phyloP scores from a whole-genome alignment of 1,284 basidiomycete genomes.

The Ceratobasidium sp. region DNA sequence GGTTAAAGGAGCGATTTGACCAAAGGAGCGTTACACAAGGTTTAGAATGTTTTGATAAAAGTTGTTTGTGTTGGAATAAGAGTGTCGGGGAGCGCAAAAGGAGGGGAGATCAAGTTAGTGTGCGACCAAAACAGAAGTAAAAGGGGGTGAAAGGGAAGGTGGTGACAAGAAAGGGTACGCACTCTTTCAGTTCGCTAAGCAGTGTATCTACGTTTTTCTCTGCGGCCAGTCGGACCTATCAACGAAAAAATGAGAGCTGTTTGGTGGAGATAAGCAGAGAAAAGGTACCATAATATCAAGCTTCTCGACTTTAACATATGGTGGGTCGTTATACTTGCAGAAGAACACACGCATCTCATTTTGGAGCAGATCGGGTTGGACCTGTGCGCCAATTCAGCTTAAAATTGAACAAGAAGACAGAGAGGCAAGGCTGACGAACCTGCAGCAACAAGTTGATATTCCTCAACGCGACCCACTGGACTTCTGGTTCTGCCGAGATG shows the following conservation, averaged over 20 bases:
- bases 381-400: not conserved
- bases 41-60: not conserved
- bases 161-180: slow-evolving; percentile 53
- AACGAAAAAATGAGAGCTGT: too few species aligned
- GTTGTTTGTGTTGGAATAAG: not conserved
- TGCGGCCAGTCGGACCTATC: slow-evolving; percentile 75
- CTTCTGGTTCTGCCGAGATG: slow-evolving; percentile 70
- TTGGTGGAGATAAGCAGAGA: too few species aligned
- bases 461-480: slow-evolving; percentile 97
- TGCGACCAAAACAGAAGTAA: slow-evolving; percentile 11
- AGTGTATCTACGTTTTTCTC: slow-evolving; percentile 95
- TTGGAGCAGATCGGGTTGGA: slow-evolving; percentile 81
- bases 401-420: not conserved
- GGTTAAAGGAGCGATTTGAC: not conserved
- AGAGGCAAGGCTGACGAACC: slow-evolving; percentile 64
- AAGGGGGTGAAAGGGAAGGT: slow-evolving; percentile 14
- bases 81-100: not conserved
- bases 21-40: not conserved
- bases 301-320: slow-evolving; percentile 98
- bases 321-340: slow-evolving; percentile 99
- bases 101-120: slow-evolving; percentile 15
- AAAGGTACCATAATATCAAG: slow-evolving; percentile 99
- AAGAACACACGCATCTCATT: slow-evolving; percentile 99
- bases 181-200: slow-evolving; percentile 96
- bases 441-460: slow-evolving; percentile 98